Conservation (phyloP, 306 rosid species). For the Styphnolobium japonicum region DNA sequence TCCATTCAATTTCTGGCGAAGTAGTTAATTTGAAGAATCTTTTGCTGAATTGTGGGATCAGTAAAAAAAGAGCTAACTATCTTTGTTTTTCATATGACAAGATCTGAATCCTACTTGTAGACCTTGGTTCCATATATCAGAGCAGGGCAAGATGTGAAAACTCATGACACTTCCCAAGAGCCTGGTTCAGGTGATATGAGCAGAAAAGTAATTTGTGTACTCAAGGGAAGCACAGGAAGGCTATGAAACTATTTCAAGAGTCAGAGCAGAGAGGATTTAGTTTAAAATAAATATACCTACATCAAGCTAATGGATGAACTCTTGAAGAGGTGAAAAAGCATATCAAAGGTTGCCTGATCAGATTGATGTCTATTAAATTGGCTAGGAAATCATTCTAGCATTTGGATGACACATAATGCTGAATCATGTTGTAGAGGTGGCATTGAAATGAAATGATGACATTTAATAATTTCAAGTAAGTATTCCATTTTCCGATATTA, state of each 20-base stretch:
- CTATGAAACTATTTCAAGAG: constrained; percentile 63
- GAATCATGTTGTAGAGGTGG: constrained; percentile 2
- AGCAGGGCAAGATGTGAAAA: constrained; percentile 34
- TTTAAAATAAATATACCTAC: constrained; percentile 48
- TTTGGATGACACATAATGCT: constrained; percentile 1
- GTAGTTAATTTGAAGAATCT: not conserved
- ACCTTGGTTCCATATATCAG: not conserved
- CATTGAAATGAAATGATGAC: not conserved
- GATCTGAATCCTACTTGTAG: not conserved
- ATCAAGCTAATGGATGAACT: constrained; percentile 76
- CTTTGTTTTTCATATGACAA: not conserved
- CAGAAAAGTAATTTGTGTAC: constrained; percentile 58
- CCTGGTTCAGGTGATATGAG: constrained; percentile 40
- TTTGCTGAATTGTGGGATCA: not conserved
- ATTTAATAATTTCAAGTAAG: constrained; percentile 13
- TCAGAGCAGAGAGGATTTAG: constrained; percentile 52
- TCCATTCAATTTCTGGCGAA: constrained; percentile 8
- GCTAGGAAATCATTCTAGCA: constrained; percentile 1
- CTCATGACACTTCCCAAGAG: constrained; percentile 36
- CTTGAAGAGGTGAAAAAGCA: constrained; percentile 71
- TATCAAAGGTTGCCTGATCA: constrained; percentile 36
- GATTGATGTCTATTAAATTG: constrained; percentile 16
- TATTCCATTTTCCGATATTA: not conserved
- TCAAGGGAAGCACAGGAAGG: constrained; percentile 74
- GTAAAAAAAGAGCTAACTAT: not conserved